A percentile compares a stretch with the other conserved stretches of the same genome.
Conservation (phyloP, 2,329 filamentous ascomycete species). For the Didymella keratinophila region DNA sequence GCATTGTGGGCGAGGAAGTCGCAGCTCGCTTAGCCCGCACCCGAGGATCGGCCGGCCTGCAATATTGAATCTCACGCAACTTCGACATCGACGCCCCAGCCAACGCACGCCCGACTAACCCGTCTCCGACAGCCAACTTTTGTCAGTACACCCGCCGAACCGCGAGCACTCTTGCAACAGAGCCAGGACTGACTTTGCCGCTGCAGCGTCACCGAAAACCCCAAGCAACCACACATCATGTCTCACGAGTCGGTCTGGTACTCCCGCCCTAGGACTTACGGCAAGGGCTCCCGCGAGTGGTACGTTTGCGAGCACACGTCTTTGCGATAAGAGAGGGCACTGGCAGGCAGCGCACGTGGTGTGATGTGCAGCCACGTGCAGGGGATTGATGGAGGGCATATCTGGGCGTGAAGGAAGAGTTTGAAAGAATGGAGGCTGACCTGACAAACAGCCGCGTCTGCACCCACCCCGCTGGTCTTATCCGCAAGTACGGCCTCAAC, state of each 20-base stretch:
- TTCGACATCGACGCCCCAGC: constrained; percentile 38
- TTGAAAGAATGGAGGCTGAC: constrained; percentile 37
- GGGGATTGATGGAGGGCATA: constrained; percentile 16
- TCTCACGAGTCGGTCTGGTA: constrained; percentile 98
- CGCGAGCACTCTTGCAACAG: not conserved
- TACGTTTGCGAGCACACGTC: constrained; percentile 62
- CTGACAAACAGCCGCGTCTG: constrained; percentile 71
- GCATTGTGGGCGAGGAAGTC: not conserved
- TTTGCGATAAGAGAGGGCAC: constrained; percentile 8
- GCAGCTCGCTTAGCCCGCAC: constrained; percentile 35
- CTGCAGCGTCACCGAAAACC: constrained; percentile 37
- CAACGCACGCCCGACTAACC: constrained; percentile 37
- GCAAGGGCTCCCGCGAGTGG: constrained; percentile 94
- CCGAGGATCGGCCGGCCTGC: constrained; percentile 34
- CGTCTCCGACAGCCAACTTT: constrained; percentile 36
- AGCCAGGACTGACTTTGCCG: constrained; percentile 24
- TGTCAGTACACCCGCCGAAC: constrained; percentile 28
- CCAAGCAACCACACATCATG: constrained; percentile 65
- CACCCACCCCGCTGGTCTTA: constrained; percentile 98
- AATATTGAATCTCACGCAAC: constrained; percentile 34
- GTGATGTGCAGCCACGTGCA: constrained; percentile 5
- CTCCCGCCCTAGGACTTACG: constrained; percentile 95
- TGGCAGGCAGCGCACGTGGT: constrained; percentile 1
- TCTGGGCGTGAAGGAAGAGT: constrained; percentile 3
- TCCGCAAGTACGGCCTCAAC: constrained; percentile 99